phyloP scores from a whole-genome alignment of 345 rosid species.

The Brassica carinata region DNA sequence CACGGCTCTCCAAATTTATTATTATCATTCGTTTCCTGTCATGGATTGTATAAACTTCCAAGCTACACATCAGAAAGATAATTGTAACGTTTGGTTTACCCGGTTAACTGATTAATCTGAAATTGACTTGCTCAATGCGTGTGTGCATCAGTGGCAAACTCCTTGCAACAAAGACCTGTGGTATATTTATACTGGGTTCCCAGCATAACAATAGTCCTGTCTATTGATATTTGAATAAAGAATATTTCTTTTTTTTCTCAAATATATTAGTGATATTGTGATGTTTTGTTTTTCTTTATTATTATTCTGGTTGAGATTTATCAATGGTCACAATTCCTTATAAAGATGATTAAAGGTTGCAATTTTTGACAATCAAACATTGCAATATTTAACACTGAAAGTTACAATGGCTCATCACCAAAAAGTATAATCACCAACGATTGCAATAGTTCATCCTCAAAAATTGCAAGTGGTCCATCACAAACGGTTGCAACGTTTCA shows the following conservation, averaged over 20 bases:
- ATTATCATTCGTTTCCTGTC: neutral
- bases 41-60: too few species aligned
- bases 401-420: neutral
- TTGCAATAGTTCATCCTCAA: too few species aligned
- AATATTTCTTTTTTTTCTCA: too few species aligned
- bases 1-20: neutral
- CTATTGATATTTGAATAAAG: neutral
- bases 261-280: neutral
- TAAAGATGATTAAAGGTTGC: neutral
- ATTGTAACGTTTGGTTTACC: neutral
- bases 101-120: neutral
- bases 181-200: neutral
- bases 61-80: too few species aligned
- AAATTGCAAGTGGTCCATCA: too few species aligned
- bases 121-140: neutral
- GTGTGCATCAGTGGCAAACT: neutral
- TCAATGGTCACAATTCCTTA: neutral
- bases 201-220: neutral
- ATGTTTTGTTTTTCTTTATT: neutral
- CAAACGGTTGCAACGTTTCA: neutral
- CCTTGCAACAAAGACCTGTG: neutral
- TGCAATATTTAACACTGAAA: too few species aligned
- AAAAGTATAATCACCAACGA: too few species aligned
- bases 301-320: neutral
- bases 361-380: neutral